Conservation (phyloP, 2,329 filamentous ascomycete species). For the Apiospora koreana region DNA sequence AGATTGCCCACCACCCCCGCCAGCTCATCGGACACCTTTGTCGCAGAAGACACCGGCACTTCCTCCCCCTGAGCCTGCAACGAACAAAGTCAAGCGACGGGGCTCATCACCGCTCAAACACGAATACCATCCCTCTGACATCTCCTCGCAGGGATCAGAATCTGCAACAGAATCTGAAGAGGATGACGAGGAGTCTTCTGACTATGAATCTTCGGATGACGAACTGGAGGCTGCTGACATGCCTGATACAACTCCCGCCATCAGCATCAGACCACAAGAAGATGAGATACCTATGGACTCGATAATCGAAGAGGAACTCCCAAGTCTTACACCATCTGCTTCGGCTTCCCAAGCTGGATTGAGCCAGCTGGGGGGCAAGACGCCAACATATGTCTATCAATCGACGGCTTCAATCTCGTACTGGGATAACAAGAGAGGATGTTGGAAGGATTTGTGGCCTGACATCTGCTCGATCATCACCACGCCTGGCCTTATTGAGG, state of each 20-base stretch:
- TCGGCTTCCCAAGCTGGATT: slow-evolving; percentile 73
- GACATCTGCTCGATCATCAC: slow-evolving; percentile 57
- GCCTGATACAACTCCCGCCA: slow-evolving; percentile 58
- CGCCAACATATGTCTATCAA: not conserved
- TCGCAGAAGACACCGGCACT: slow-evolving; percentile 40
- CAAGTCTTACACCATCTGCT: slow-evolving; percentile 74
- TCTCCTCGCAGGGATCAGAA: slow-evolving; percentile 48
- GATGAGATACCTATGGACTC: slow-evolving; percentile 32
- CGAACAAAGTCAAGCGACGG: slow-evolving; percentile 61
- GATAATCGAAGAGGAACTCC: slow-evolving; percentile 45
- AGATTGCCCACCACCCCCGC: slow-evolving; percentile 58
- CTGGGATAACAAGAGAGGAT: slow-evolving; percentile 61
- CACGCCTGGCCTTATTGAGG: slow-evolving; percentile 60
- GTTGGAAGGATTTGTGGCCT: slow-evolving; percentile 59
- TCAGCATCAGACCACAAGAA: slow-evolving; percentile 49
- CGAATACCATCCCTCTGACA: slow-evolving; percentile 86
- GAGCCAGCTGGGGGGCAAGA: slow-evolving; percentile 24
- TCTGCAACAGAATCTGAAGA: slow-evolving; percentile 40
- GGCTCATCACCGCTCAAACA: slow-evolving; percentile 95
- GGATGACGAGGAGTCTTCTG: slow-evolving; percentile 49
- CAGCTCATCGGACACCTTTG: slow-evolving; percentile 49
- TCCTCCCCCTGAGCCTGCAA: slow-evolving; percentile 46
- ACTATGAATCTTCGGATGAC: slow-evolving; percentile 49
- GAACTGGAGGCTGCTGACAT: slow-evolving; percentile 63
- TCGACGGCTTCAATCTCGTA: slow-evolving; percentile 59